phyloP scores from a whole-genome alignment of 1,284 basidiomycete genomes.

The Cutaneotrichosporon mucoides region DNA sequence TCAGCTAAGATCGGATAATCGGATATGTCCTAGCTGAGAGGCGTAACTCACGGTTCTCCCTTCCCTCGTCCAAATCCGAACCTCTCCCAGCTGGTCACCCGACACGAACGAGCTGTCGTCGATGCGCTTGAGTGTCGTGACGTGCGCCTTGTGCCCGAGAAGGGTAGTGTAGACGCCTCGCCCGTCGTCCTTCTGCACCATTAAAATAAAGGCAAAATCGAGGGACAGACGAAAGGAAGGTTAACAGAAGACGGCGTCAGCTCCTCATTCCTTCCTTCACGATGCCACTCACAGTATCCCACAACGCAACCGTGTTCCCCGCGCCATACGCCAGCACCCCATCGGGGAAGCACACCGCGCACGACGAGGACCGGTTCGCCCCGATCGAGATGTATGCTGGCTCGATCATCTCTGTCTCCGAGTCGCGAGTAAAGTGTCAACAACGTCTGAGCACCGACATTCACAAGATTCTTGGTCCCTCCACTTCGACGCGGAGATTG shows the following conservation, averaged over 20 bases:
- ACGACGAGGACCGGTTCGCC: conserved; percentile 66
- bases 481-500: conserved; percentile 1
- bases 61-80: conserved; percentile 44
- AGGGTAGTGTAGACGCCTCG: conserved; percentile 65
- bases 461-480: neutral
- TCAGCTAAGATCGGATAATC: conserved; percentile 5
- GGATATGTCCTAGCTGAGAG: too few relatives aligned
- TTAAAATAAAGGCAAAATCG: neutral
- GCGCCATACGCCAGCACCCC: conserved; percentile 73
- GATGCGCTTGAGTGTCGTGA: conserved; percentile 70
- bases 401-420: conserved; percentile 1
- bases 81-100: conserved; percentile 66
- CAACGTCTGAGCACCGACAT: neutral
- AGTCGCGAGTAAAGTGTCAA: neutral
- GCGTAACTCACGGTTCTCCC: conserved; percentile 16
- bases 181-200: neutral
- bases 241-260: too few relatives aligned
- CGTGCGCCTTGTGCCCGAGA: conserved; percentile 65
- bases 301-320: conserved; percentile 69
- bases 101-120: conserved; percentile 54
- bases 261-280: too few relatives aligned
- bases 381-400: conserved; percentile 70
- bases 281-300: conserved; percentile 67
- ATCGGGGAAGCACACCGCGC: conserved; percentile 55
- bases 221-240: neutral